Evolutionary conservation across 805 yeast species (phyloP).

Genomic region (Lachancea mirantina): DNA sequence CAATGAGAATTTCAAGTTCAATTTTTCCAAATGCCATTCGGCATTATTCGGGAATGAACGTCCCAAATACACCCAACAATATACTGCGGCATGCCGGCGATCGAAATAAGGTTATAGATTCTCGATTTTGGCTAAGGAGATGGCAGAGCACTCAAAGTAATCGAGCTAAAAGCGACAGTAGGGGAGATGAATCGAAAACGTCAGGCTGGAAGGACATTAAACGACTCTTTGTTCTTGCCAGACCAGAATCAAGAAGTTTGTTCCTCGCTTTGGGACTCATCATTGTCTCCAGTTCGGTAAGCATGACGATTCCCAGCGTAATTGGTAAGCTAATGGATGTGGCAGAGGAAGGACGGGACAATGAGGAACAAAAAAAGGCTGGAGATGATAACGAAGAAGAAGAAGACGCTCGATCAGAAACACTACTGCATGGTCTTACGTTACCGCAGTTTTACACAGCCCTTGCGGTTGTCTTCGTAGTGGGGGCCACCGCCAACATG

Average conservation of each 20-base stretch:
- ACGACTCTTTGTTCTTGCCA: conserved; percentile 48
- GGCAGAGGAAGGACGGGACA: conserved; percentile 37
- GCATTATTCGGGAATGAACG: too few species aligned
- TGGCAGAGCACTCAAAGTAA: conserved; percentile 4
- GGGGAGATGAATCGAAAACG: conserved; percentile 29
- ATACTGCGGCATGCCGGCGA: too few species aligned
- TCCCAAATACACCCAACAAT: too few species aligned
- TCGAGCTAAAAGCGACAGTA: too few species aligned
- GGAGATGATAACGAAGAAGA: conserved; percentile 26
- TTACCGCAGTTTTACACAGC: conserved; percentile 56
- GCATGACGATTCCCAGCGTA: conserved; percentile 74
- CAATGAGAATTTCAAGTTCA: too few species aligned
- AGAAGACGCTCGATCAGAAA: conserved; percentile 9
- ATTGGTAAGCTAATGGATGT: conserved; percentile 84
- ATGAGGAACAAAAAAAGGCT: conserved; percentile 9
- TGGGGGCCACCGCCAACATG: conserved; percentile 74
- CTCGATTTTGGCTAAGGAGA: conserved; percentile 2
- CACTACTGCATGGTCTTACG: conserved; percentile 50
- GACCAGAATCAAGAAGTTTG: conserved; percentile 49
- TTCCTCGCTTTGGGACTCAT: conserved; percentile 57
- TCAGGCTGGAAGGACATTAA: conserved; percentile 32
- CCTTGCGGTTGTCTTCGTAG: conserved; percentile 52
- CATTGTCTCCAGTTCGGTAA: conserved; percentile 63
- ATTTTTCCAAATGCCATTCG: too few species aligned
- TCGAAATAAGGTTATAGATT: too few species aligned